Percentiles rank a stretch among this genome's conserved stretches.
Conservation (phyloP, 352 stramenopile genomes). For the Phytophthora crassamura region DNA sequence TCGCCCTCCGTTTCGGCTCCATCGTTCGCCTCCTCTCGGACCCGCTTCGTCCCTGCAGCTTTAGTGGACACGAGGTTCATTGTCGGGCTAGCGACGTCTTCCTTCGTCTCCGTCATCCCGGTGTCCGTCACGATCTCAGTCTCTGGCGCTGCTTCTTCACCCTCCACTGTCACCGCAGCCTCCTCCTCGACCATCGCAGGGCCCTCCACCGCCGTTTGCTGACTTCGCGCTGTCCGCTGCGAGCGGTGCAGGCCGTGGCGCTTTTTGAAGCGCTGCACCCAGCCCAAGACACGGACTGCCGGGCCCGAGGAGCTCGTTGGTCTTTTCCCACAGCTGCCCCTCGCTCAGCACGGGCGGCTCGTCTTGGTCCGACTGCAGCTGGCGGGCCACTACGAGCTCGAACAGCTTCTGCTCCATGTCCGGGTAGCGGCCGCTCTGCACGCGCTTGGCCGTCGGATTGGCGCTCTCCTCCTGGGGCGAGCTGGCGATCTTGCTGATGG, state of each 20-base stretch:
- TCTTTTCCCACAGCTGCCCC: slow-evolving; percentile 38
- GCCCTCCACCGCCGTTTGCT: background rate
- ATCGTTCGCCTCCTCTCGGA: background rate
- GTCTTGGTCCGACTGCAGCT: slow-evolving; percentile 7
- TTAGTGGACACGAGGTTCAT: background rate
- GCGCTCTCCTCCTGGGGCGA: slow-evolving; percentile 35
- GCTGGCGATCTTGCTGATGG: slow-evolving; percentile 43
- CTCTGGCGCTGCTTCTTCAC: no score
- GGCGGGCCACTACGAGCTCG: slow-evolving; percentile 19
- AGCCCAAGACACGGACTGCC: slow-evolving; percentile 39
- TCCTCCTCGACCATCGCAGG: no score
- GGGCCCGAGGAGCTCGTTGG: slow-evolving; percentile 45
- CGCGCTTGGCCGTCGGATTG: slow-evolving; percentile 38
- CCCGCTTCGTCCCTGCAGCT: background rate
- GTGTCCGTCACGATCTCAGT: background rate
- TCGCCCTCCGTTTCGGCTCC: slow-evolving; percentile 6
- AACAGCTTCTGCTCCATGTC: slow-evolving; percentile 43
- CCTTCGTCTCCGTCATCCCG: background rate
- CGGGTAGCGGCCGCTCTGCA: slow-evolving; percentile 44
- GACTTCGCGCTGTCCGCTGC: slow-evolving; percentile 1
- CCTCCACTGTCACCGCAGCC: no score
- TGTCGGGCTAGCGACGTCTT: background rate
- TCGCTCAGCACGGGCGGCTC: slow-evolving; percentile 30
- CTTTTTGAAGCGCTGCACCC: slow-evolving; percentile 49
- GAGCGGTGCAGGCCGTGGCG: slow-evolving; percentile 45